Evolutionary conservation across 345 rosid species (phyloP).

Genomic region (Raphanus raphanistrum): DNA sequence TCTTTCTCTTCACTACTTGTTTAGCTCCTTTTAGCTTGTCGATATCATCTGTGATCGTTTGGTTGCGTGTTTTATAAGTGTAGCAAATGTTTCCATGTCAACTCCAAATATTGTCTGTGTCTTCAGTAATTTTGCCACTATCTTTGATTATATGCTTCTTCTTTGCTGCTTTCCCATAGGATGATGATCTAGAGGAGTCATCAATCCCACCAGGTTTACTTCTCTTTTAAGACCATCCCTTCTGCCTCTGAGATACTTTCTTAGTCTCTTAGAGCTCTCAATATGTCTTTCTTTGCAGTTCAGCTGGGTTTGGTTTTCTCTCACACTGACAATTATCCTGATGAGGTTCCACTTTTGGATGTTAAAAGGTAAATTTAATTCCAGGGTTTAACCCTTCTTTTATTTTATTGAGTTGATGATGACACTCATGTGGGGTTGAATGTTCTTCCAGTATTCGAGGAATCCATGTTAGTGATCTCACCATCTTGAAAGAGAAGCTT

Average conservation of each 20-base stretch:
- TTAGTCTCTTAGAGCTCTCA: constrained; percentile 29
- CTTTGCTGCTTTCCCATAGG: constrained; percentile 44
- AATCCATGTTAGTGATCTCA: constrained; percentile 68
- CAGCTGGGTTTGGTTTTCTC: constrained; percentile 82
- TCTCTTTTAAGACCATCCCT: constrained; percentile 3
- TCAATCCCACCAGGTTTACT: constrained; percentile 55
- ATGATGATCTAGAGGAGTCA: constrained; percentile 70
- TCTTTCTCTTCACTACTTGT: no score
- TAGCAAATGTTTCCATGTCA: no score
- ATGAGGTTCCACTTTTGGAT: constrained; percentile 78
- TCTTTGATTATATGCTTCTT: constrained; percentile 5
- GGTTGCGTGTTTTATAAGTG: no score
- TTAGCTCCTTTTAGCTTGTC: no score
- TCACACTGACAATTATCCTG: constrained; percentile 88
- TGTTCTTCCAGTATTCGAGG: constrained; percentile 70
- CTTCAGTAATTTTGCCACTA: constrained; percentile 4
- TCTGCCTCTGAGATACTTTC: background rate
- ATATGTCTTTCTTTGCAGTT: constrained; percentile 56
- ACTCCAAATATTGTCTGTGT: no score
- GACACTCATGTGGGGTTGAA: constrained; percentile 18
- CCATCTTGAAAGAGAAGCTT: constrained; percentile 75
- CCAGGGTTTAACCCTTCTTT: constrained; percentile 10
- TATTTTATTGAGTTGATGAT: constrained; percentile 3
- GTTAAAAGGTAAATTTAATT: constrained; percentile 56
- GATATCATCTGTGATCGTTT: no score